Base-by-base conservation (phyloP, 352 stramenopile species). In the Pythium vanterpoolii region DNA sequence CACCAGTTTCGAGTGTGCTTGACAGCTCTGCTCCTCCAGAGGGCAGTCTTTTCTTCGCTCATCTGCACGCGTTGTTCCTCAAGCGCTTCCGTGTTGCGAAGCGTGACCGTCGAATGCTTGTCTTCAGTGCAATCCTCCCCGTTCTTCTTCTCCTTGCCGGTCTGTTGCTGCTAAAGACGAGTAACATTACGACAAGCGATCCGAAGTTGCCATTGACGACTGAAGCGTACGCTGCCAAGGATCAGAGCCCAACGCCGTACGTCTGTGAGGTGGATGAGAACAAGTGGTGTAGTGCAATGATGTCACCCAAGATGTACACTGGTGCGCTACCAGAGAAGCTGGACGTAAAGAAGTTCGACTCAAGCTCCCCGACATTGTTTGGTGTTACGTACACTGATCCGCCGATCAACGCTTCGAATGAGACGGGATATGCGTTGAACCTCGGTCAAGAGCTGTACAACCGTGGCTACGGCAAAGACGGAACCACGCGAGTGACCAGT, bases 1-100 rank as follows among this genome's bases (percentile, higher is more conserved):
- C 52, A 11, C 64, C 72, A n/a, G 8, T 16, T 2, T 43, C 21
- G 23, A 34, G 26, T 49, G 21, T 76, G 7, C 74, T 52, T 0
- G 64, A 62, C 11, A 45, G 64, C 7, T 6, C 13, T 18, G 34
- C 34, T n/a, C 34, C 34, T 42, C 34, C 34, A 16, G 21, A 45
- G 14, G 72, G 86, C 48, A 73, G 19, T 66, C 26, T 71, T 31
- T 98, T 98, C 72, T 69, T 78, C 24, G 66, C 71, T 36, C 92
- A 98, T 53, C 73, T 97, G 38, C 21, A 64, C 40, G 89, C 89
- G 40, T 62, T 97, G 27, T 85, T 97, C 42, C 31, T 69, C 19
- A 98, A 98, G 67, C 74, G 92, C 27, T 82, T 91, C 36, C 73
- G 78, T 5, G 90, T 94, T 36, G 93, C 95, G 43, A 87, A 88